A percentile compares a stretch with the other conserved stretches of the same genome.
Conservation (phyloP, 2,329 filamentous ascomycete genomes). For the Cordyceps pruinosa region DNA sequence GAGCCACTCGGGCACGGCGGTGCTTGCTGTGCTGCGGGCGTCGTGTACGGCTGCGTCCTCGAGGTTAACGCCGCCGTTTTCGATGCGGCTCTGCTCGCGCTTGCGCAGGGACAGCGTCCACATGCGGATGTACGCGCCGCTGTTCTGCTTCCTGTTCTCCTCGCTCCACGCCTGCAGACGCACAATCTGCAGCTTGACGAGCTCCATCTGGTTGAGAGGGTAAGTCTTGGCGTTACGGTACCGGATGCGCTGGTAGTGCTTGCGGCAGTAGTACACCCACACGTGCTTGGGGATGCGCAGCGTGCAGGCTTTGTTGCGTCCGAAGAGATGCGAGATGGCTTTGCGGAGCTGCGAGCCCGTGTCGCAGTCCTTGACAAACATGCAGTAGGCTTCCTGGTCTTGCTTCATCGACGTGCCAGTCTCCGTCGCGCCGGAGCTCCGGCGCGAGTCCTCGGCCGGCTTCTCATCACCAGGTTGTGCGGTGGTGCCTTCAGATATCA, state of each 20-base stretch:
- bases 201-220: constrained; percentile 54
- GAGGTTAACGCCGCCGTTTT: constrained; percentile 29
- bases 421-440: constrained; percentile 11
- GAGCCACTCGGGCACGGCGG: constrained; percentile 44
- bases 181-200: constrained; percentile 56
- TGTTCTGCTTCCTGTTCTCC: constrained; percentile 32
- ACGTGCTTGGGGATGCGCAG: constrained; percentile 59
- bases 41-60: constrained; percentile 21
- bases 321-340: constrained; percentile 74
- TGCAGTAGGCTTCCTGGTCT: constrained; percentile 35
- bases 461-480: not conserved
- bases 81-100: constrained; percentile 53
- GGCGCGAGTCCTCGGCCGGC: not conserved
- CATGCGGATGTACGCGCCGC: constrained; percentile 27
- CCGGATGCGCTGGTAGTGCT: constrained; percentile 71
- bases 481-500: not conserved
- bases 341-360: constrained; percentile 60
- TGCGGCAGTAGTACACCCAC: constrained; percentile 73
- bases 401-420: constrained; percentile 13
- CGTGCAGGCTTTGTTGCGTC: constrained; percentile 74
- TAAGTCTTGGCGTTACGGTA: constrained; percentile 61
- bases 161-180: constrained; percentile 58
- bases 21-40: constrained; percentile 24
- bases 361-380: constrained; percentile 51
- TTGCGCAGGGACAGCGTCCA: constrained; percentile 60